Evolutionary conservation across 176 grass and related monocot species (phyloP), one percentile per base, ranked within the genome.

Genomic region (Zoysia pacifica): DNA sequence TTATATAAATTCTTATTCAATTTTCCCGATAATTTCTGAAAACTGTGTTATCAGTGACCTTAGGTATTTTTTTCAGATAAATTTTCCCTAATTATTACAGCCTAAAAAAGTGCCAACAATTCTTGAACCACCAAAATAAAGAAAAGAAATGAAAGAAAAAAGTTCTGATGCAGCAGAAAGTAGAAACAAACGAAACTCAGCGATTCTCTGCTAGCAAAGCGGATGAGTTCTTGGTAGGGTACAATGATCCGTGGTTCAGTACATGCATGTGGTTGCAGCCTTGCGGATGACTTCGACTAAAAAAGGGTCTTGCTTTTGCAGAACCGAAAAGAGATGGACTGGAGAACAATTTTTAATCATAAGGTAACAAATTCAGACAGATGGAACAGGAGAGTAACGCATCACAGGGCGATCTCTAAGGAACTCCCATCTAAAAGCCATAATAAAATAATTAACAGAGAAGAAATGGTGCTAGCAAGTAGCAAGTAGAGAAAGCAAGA

Each of bases 191-290:
- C 20, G 74, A 28, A 28, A 28, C 28, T 0, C 28, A 28, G 28
- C 28, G 28, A 60, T 2, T 75, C 74, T 63, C 58, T 48, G 5
- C 14, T 28, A 38, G 74, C 19, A 63, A 62, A 76, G 47, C 10
- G 20, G 74, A 48, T 48, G 56, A 76, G 44, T 47, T 63, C 28
- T 62, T 6, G 42, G 43, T 2, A 42, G 43, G 59, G 46, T 76
- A 48, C 74, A 28, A 64, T 77, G 58, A 77, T 77, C 58, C 11
- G 46, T 64, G 61, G 61, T 65, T 65, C 9, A 51, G 61, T 78
- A 65, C 61, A 78, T 40, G 47, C 75, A 65, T 78, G 62, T 78
- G 75, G 61, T 78, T 78, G 61, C 75, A 78, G 75, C 61, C 47
- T 65, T 67, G 61, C 35, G 11, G 35, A 38, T 66, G 9, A 61